phyloP scores from a whole-genome alignment of 2,329 filamentous ascomycete species.

The Curvularia verruculosa region DNA sequence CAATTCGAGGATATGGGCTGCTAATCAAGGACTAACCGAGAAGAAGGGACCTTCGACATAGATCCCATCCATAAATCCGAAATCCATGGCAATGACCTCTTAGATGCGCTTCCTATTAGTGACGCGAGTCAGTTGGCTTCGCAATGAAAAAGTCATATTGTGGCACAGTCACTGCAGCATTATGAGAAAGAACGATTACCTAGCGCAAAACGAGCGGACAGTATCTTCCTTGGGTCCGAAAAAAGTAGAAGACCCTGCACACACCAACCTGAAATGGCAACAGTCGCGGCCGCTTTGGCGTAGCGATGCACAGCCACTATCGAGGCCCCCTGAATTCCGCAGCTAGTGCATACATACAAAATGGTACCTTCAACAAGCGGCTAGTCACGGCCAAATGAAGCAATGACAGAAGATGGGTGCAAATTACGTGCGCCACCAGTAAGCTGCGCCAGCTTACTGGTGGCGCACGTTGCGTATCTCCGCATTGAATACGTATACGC shows the following conservation, averaged over 20 bases:
- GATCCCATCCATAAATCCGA: constrained; percentile 9
- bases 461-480: too few relatives aligned
- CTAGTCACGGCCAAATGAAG: not conserved
- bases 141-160: not conserved
- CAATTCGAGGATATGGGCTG: constrained; percentile 15
- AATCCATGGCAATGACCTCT: constrained; percentile 7
- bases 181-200: not conserved
- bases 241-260: not conserved
- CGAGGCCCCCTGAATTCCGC: not conserved
- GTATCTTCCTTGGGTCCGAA: not conserved
- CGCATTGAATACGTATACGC: not conserved
- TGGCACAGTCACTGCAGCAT: not conserved
- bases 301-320: not conserved
- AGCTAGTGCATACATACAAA: not conserved
- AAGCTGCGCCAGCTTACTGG: too few relatives aligned
- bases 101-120: constrained; percentile 2
- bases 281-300: not conserved
- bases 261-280: not conserved
- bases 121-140: not conserved
- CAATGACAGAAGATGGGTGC: too few relatives aligned
- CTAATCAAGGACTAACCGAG: constrained; percentile 7
- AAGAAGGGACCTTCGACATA: constrained; percentile 13
- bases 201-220: not conserved
- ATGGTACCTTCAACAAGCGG: not conserved
- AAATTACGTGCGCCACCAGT: too few relatives aligned